Evolutionary conservation across 2,329 filamentous ascomycete species (phyloP), one percentile per base, ranked within the genome.

Genomic region (Colletotrichum incanum): DNA sequence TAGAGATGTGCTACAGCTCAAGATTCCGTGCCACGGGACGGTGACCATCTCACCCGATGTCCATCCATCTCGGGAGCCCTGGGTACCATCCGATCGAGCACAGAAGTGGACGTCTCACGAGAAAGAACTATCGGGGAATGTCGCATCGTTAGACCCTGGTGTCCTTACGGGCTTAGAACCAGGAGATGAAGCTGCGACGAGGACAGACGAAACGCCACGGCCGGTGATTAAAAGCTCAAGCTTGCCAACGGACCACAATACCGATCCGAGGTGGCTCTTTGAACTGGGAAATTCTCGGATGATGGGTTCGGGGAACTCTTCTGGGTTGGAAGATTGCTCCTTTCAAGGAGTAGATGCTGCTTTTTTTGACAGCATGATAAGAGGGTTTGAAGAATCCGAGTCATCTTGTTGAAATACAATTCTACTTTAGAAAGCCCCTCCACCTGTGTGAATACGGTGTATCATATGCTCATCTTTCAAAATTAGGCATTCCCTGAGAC

Each of bases 281-380:
- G 64, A 52, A 5, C 28, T 26, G 2, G 31, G 20, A 8, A 28
- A 63, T 14, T 11, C 28, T 18, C 50, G 56, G 23, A 14, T 54
- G 18, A 28, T 66, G 34, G 63, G 66, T 18, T 75, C 78, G 9
- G 71, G 67, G 4, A 31, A 77, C 23, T 61, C 77, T 3, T 76
- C 75, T 2, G 74, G 72, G 5, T 60, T 71, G 16, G 79, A 82
- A 59, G 79, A 81, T 50, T 81, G 79, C 79, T 75, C 76, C 0
- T 79, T 81, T 39, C 78, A 82, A 69, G 80, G 79, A 20, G 77
- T 81, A 7, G 80, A 82, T 65, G 77, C 77, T 70, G 79, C 79
- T 4, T 81, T 82, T 28, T 79, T 80, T 45, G 77, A 79, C 63
- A 77, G 61, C 23, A 65, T 70, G 55, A 69, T 63, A 4, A 23